phyloP scores from a whole-genome alignment of 2,329 filamentous ascomycete species.

The Hymenoscyphus infarciens region DNA sequence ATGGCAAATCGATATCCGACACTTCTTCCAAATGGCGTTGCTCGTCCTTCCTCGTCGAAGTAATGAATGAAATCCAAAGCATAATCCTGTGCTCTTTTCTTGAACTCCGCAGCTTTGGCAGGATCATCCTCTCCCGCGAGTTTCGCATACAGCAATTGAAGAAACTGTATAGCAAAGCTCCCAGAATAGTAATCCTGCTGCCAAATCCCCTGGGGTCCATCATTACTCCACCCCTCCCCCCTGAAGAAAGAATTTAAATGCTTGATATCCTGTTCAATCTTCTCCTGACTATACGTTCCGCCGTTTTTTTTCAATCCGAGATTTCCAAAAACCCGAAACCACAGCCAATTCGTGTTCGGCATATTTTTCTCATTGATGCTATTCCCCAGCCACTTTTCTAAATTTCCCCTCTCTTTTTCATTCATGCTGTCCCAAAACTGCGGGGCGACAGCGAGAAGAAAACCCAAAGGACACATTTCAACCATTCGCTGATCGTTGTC shows the following conservation, averaged over 20 bases:
- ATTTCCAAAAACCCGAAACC: conserved; percentile 83
- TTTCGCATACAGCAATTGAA: conserved; percentile 74
- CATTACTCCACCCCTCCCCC: conserved; percentile 79
- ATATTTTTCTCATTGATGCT: conserved; percentile 78
- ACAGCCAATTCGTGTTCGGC: conserved; percentile 66
- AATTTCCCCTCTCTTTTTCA: conserved; percentile 58
- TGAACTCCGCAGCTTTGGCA: conserved; percentile 64
- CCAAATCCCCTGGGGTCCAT: conserved; percentile 73
- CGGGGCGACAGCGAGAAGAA: conserved; percentile 63
- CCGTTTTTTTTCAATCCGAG: conserved; percentile 73
- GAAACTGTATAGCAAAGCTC: conserved; percentile 76
- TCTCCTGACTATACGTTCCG: conserved; percentile 64
- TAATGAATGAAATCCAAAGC: conserved; percentile 73
- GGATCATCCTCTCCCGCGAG: conserved; percentile 65
- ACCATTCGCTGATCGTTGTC: conserved; percentile 83
- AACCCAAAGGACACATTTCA: conserved; percentile 78
- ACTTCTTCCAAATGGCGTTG: conserved; percentile 74
- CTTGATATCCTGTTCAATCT: conserved; percentile 70
- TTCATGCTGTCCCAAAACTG: conserved; percentile 52
- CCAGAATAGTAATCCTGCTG: conserved; percentile 87
- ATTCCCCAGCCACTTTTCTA: conserved; percentile 70
- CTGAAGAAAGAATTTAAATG: conserved; percentile 78
- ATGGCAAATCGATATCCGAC: conserved; percentile 82
- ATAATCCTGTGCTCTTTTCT: conserved; percentile 60
- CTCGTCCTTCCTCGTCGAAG: conserved; percentile 67